phyloP scores from a whole-genome alignment of 495 filamentous ascomycete genomes.

The Paragyromitra xinjiangensis region DNA sequence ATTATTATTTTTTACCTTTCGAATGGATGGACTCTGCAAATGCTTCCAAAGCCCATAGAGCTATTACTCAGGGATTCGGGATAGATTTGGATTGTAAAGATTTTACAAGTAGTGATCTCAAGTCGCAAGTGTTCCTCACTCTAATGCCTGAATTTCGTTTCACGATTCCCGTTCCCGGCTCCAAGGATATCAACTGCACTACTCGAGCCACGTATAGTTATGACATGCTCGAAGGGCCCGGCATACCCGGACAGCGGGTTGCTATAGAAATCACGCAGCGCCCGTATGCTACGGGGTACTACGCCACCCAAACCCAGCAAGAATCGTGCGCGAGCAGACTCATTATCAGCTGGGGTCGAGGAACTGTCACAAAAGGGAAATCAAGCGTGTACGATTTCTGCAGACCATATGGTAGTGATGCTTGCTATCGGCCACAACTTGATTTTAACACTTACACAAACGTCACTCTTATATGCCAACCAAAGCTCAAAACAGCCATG shows the following conservation, averaged over 20 bases:
- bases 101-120: slow-evolving; percentile 29
- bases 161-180: slow-evolving; percentile 19
- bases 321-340: slow-evolving; percentile 36
- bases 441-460: slow-evolving; percentile 4
- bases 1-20: slow-evolving; percentile 46
- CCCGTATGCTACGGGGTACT: background rate
- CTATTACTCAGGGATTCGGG: slow-evolving; percentile 27
- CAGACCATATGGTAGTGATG: background rate
- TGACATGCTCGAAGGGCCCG: background rate
- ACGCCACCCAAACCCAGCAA: background rate
- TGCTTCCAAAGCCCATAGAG: background rate
- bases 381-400: background rate
- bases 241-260: slow-evolving; percentile 12
- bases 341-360: slow-evolving; percentile 55
- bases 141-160: background rate
- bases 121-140: background rate
- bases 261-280: slow-evolving; percentile 18
- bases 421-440: slow-evolving; percentile 9
- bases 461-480: slow-evolving; percentile 58
- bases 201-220: slow-evolving; percentile 6
- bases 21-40: slow-evolving; percentile 26
- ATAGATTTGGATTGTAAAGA: slow-evolving; percentile 48
- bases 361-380: background rate
- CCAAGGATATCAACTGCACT: slow-evolving; percentile 4
- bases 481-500: slow-evolving; percentile 52